These are phyloP conservation scores for Apiospora phragmitis DNA, from an alignment of 2,329 filamentous ascomycete genomes.

Conservation along the genomic window DNA sequence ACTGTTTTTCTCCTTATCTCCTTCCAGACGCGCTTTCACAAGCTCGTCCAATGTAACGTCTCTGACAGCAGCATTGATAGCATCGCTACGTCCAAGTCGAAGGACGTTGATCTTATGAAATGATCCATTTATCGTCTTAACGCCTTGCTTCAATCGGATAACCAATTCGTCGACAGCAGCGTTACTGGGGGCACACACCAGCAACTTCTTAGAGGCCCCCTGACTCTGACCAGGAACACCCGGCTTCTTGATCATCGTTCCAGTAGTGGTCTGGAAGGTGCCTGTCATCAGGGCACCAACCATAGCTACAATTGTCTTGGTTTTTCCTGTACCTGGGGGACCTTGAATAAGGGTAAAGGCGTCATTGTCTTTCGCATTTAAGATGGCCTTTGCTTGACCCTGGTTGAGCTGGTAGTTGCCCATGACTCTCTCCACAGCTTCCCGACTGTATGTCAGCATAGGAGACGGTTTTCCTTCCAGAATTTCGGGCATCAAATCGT, in stretches of 20 bases:
- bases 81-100: conserved; percentile 86
- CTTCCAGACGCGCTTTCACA: conserved; percentile 72
- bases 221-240: conserved; percentile 34
- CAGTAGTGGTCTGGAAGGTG: conserved; percentile 42
- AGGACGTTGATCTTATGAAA: conserved; percentile 80
- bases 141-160: conserved; percentile 83
- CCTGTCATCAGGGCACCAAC: conserved; percentile 81
- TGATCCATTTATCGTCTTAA: conserved; percentile 75
- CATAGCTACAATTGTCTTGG: conserved; percentile 96
- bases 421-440: conserved; percentile 68
- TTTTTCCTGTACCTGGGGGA: conserved; percentile 95
- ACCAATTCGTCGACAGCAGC: conserved; percentile 96
- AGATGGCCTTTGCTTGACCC: conserved; percentile 87
- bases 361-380: conserved; percentile 92
- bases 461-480: conserved; percentile 87
- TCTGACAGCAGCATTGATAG: conserved; percentile 83
- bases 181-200: conserved; percentile 98
- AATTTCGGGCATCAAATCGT: conserved; percentile 93
- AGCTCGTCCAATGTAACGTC: conserved; percentile 94
- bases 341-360: conserved; percentile 96
- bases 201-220: conserved; percentile 71
- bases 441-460: conserved; percentile 76
- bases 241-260: conserved; percentile 46
- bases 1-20: conserved; percentile 58
- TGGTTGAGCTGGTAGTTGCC: conserved; percentile 81